These are phyloP conservation scores for Nicotiana noctiflora DNA, from an alignment of 257 asterid genomes.

Conservation along the genomic window DNA sequence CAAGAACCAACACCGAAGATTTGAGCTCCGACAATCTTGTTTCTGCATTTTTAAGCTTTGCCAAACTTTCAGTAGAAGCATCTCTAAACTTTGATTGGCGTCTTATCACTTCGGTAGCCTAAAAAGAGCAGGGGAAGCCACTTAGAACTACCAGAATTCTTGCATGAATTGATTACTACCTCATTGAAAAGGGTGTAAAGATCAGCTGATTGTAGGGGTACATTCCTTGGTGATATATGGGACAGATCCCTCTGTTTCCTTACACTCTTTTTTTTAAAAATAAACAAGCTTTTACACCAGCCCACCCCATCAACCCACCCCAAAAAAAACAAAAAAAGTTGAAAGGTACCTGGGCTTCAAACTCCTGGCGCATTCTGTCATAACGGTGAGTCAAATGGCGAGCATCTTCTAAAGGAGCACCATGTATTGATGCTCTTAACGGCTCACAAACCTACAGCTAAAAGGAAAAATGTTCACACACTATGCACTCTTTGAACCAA, in stretches of 20 bases:
- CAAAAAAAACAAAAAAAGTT: background rate
- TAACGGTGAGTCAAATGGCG: slow-evolving; percentile 85
- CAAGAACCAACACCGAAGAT: slow-evolving; percentile 72
- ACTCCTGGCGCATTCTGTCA: slow-evolving; percentile 79
- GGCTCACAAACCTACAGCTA: slow-evolving; percentile 71
- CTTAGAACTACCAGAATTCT: slow-evolving; percentile 1
- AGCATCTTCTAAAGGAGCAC: slow-evolving; percentile 97
- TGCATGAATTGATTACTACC: background rate
- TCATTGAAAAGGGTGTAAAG: background rate
- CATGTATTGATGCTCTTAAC: slow-evolving; percentile 52
- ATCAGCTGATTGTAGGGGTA: background rate
- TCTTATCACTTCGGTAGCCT: slow-evolving; percentile 90
- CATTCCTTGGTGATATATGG: background rate
- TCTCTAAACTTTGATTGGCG: slow-evolving; percentile 78
- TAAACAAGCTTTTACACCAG: background rate
- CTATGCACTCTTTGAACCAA: background rate
- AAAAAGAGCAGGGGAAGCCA: slow-evolving; percentile 11
- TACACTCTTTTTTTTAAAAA: background rate
- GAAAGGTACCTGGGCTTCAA: slow-evolving; percentile 68
- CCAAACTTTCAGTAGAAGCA: slow-evolving; percentile 57
- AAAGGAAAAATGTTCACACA: slow-evolving; percentile 4
- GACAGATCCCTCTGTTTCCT: background rate
- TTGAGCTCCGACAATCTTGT: slow-evolving; percentile 63
- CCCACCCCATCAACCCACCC: background rate
- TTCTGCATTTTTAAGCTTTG: slow-evolving; percentile 76